A percentile compares a stretch with the other conserved stretches of the same genome.
Conservation (phyloP, 2,329 filamentous ascomycete genomes). For the Pseudofabraea citricarpa region DNA sequence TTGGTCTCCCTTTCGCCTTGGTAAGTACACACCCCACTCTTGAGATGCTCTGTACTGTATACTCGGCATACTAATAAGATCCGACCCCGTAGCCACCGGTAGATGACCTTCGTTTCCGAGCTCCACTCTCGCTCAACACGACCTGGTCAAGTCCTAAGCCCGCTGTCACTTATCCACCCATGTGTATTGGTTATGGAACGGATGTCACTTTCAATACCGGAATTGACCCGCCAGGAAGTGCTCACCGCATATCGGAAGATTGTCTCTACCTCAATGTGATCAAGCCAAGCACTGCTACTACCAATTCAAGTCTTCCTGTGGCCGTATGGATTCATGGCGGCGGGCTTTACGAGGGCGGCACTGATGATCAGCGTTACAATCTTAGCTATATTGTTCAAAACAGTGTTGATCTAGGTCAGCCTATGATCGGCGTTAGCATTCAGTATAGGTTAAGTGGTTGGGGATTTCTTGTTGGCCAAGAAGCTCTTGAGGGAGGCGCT, state of each 20-base stretch:
- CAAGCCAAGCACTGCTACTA: constrained; percentile 34
- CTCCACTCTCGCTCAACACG: constrained; percentile 15
- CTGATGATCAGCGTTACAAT: constrained; percentile 16
- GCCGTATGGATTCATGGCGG: constrained; percentile 51
- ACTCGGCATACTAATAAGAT: neutral
- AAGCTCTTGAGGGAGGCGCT: constrained; percentile 32
- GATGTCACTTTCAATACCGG: constrained; percentile 9
- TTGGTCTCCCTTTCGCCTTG: constrained; percentile 18
- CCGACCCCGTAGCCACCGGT: constrained; percentile 14
- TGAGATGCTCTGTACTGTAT: neutral
- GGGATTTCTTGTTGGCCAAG: constrained; percentile 39
- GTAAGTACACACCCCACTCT: constrained; percentile 5
- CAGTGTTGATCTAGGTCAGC: constrained; percentile 35
- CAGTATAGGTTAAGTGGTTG: constrained; percentile 41
- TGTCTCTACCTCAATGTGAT: constrained; percentile 52
- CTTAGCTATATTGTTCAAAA: constrained; percentile 26
- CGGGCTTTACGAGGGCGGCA: constrained; percentile 32
- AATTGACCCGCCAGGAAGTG: constrained; percentile 1
- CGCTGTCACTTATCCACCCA: constrained; percentile 14
- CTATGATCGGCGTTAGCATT: constrained; percentile 39
- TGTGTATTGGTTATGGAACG: constrained; percentile 20
- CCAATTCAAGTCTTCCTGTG: constrained; percentile 35
- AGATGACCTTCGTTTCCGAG: constrained; percentile 16
- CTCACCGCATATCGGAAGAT: constrained; percentile 33
- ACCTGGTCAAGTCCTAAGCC: constrained; percentile 9